Base-by-base conservation (phyloP, 2,329 filamentous ascomycete species). In the Balansia obtecta region DNA sequence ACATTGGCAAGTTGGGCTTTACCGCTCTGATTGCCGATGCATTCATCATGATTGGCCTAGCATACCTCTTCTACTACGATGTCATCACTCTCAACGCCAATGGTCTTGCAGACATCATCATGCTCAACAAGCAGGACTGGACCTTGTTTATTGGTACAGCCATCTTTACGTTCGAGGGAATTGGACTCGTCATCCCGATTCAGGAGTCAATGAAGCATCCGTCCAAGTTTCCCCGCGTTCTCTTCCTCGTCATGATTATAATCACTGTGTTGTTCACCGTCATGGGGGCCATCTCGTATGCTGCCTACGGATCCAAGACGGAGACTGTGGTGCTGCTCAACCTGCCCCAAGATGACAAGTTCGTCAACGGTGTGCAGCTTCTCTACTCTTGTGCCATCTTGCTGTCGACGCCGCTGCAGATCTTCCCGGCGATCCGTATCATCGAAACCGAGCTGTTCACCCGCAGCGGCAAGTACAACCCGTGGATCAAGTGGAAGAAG, bases 401-500 rank as follows among this genome's bases (percentile, higher is more conserved):
- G 50, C 77, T 98, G 11, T 95, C 88, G 37, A 98, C 93, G 0
- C 93, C 93, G 6, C 73, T 98, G 52, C 94, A 98, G 64, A 90
- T 98, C 58, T 98, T 97, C 74, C 93, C 93, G 0, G 93, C 93
- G 42, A 97, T 98, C 61, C 86, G 91, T 63, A 98, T 98, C 61
- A 88, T 88, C 34, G 90, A 95, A 68, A 95, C 95, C 59, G 88
- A 89, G 57, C 75, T 97, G 7, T 98, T 97, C 67, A 95, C 87
- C 22, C 79, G 86, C 63, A 95, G 89, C 55, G 90, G 93, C 59
- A 98, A 98, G 69, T 95, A 96, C 71, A 96, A 97, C 64, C 90
- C 89, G 0, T 93, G 88, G 63, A 95, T 98, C 74, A 98, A 98
- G 73, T 98, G 93, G 93, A 87, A 97, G 76, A 98, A 98, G 81